Conservation (phyloP, 306 rosid species). For the Dalbergia oliveri region DNA sequence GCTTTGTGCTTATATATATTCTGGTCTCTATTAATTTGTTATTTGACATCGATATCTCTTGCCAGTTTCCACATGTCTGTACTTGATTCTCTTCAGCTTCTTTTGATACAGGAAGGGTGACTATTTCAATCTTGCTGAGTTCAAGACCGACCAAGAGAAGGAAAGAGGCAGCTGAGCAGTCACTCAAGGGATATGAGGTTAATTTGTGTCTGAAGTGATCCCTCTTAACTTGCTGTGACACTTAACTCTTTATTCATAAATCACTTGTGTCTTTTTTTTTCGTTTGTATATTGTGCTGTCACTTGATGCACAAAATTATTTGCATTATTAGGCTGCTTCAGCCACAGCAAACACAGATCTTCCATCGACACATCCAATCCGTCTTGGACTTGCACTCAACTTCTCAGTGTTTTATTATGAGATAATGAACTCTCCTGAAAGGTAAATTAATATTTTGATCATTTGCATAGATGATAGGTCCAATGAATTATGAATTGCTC, state of each 20-base stretch:
- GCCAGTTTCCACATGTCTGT: slow-evolving; percentile 15
- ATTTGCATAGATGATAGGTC: background rate
- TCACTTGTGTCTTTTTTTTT: background rate
- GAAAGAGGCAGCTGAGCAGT: slow-evolving; percentile 72
- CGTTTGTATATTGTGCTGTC: background rate
- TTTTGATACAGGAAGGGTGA: slow-evolving; percentile 72
- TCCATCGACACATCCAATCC: slow-evolving; percentile 93
- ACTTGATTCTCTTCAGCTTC: slow-evolving; percentile 33
- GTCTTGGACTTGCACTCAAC: slow-evolving; percentile 98
- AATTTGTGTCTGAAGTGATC: slow-evolving; percentile 12
- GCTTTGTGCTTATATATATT: slow-evolving; percentile 4
- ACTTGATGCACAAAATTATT: slow-evolving; percentile 39
- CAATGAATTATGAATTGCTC: slow-evolving; percentile 10
- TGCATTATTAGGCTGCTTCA: slow-evolving; percentile 72
- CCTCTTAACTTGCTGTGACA: background rate
- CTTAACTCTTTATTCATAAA: background rate
- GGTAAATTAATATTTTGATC: slow-evolving; percentile 50
- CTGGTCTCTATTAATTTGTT: no score
- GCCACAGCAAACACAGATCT: slow-evolving; percentile 84
- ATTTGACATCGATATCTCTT: background rate
- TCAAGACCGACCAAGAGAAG: slow-evolving; percentile 67
- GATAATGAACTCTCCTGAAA: slow-evolving; percentile 93
- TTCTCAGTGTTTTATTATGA: slow-evolving; percentile 95
- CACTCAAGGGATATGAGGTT: slow-evolving; percentile 80
- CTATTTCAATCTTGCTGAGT: slow-evolving; percentile 77